These are phyloP conservation scores for Lyophyllum semitale DNA, from an alignment of 768 basidiomycete species.

Conservation along the genomic window DNA sequence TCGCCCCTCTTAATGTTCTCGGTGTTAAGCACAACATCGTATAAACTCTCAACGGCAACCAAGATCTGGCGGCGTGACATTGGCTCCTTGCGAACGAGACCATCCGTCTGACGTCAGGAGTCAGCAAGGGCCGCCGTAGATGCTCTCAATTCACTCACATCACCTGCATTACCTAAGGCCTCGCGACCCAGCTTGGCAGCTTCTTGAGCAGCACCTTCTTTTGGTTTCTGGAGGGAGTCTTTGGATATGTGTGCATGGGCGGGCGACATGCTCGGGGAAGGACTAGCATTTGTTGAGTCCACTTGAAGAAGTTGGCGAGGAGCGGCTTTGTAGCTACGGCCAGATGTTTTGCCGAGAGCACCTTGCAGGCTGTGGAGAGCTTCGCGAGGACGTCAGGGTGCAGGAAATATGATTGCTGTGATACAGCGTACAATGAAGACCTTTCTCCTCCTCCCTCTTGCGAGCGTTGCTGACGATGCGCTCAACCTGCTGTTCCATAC, in stretches of 20 bases:
- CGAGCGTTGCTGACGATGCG: constrained; percentile 92
- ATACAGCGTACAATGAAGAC: constrained; percentile 48
- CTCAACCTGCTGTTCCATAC: constrained; percentile 95
- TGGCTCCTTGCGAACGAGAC: constrained; percentile 68
- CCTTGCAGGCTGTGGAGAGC: constrained; percentile 83
- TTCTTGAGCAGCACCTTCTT: constrained; percentile 66
- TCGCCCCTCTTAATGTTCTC: constrained; percentile 86
- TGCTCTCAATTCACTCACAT: constrained; percentile 38
- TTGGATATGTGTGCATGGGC: constrained; percentile 57
- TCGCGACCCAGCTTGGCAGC: constrained; percentile 77
- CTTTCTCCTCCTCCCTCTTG: constrained; percentile 84
- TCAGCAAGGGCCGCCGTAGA: background rate
- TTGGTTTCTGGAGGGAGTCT: constrained; percentile 36
- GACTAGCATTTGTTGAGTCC: constrained; percentile 47
- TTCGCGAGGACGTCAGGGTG: constrained; percentile 23
- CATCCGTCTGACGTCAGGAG: constrained; percentile 47
- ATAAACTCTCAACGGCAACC: constrained; percentile 78
- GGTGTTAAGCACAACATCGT: constrained; percentile 79
- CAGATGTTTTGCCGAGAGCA: constrained; percentile 92
- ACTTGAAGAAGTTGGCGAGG: constrained; percentile 95
- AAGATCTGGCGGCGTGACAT: constrained; percentile 80
- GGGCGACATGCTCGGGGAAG: constrained; percentile 47
- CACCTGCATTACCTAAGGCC: constrained; percentile 62
- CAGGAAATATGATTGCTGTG: background rate
- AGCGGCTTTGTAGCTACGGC: constrained; percentile 93